Base-by-base conservation (phyloP, 441 rosid species). In the Isatis lusitanica region DNA sequence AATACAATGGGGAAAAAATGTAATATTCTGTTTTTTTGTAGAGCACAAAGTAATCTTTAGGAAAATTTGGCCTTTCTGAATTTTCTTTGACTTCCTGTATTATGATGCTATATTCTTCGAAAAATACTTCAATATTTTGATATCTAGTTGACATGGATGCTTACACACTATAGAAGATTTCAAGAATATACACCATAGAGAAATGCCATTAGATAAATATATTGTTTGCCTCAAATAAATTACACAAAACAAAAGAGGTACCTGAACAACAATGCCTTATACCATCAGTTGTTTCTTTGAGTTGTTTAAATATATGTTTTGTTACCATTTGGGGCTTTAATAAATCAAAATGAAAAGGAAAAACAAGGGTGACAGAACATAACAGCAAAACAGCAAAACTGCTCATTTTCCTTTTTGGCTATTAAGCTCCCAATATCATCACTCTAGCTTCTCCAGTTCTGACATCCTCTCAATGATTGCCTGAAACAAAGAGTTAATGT, bases 401-500 rank as follows among this genome's bases (percentile, higher is more conserved):
- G 50, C 35, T 61, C 50, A 24, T 40, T 61, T 24, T 40, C 50
- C 6, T 61, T 40, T 8, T 61, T 40, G 43, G 16, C n/a, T 6
- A 70, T 59, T 15, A 13, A 12, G 30, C 7, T 35, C 50, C 17
- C 47, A 59, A 36, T 38, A 1, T 10, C 73, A 64, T 88, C 77
- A 90, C 63, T 94, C 94, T 18, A 90, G 88, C 84, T 94, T 94
- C 82, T 94, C 98, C 66, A 92, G 87, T 46, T 94, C 98, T 55
- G 95, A 96, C 96, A 89, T 83, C 78, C 98, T 87, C 81, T 92
- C 97, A 56, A 94, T 92, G 59, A 92, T 94, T 7, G 97, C 97
- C 97, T 92, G 90, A 84, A 47, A 24, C 7, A 15, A 64, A 9
- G 7, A 1, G n/a, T 63, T 36, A 0, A 53, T 40, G 8, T 16